Evolutionary conservation across 2,329 filamentous ascomycete species (phyloP).

Genomic region (Dothistroma septosporum): DNA sequence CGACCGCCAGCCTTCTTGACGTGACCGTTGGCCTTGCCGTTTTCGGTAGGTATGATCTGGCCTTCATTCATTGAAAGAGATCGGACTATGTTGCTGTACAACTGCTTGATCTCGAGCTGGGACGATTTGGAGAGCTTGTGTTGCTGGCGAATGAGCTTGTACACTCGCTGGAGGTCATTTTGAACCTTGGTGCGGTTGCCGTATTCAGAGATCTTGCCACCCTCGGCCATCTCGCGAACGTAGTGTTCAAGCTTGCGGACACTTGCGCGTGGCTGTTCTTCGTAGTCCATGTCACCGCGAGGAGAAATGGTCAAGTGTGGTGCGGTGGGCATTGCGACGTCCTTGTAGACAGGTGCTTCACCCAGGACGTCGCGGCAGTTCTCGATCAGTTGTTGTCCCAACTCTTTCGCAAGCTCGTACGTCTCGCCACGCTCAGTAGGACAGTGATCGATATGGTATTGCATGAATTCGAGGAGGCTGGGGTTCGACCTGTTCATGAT

Average conservation of each 20-base stretch:
- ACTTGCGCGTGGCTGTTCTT: conserved; percentile 79
- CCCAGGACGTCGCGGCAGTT: conserved; percentile 93
- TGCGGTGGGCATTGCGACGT: conserved; percentile 86
- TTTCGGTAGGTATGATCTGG: conserved; percentile 89
- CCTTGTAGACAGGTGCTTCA: conserved; percentile 86
- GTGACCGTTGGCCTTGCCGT: conserved; percentile 60
- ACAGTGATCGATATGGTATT: conserved; percentile 99
- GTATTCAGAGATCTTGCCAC: conserved; percentile 97
- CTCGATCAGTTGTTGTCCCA: conserved; percentile 88
- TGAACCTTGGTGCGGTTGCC: conserved; percentile 98
- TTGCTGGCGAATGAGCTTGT: conserved; percentile 97
- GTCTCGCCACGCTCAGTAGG: conserved; percentile 95
- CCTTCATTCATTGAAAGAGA: conserved; percentile 97
- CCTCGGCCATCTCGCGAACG: conserved; percentile 96
- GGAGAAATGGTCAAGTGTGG: conserved; percentile 89
- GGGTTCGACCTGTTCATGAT: conserved; percentile 99
- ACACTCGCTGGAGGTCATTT: conserved; percentile 88
- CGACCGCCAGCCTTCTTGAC: conserved; percentile 58
- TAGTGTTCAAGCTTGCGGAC: conserved; percentile 98
- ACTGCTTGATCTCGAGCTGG: conserved; percentile 89
- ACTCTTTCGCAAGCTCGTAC: conserved; percentile 93
- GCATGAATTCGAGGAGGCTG: conserved; percentile 95
- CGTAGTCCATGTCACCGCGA: conserved; percentile 86
- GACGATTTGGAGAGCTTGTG: conserved; percentile 96
- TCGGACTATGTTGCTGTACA: conserved; percentile 91